These are phyloP conservation scores for Aureobasidium namibiae DNA, from an alignment of 2,329 filamentous ascomycete species.

Conservation along the genomic window DNA sequence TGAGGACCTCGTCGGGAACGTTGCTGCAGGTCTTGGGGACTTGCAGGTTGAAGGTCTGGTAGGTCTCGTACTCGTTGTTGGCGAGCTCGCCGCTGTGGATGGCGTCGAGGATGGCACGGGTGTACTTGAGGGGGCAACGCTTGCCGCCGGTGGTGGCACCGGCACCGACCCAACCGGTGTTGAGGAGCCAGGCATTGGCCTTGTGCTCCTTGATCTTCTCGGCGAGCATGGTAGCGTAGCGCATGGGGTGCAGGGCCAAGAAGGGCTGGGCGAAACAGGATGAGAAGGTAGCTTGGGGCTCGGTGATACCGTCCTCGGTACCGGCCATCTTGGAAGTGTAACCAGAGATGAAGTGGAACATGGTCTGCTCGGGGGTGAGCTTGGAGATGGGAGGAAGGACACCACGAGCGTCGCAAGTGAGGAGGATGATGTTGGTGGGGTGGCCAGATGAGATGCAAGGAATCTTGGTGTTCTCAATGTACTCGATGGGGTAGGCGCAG, in stretches of 20 bases:
- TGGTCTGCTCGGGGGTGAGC: constrained; percentile 87
- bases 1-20: constrained; percentile 86
- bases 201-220: constrained; percentile 96
- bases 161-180: constrained; percentile 95
- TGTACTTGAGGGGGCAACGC: constrained; percentile 96
- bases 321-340: constrained; percentile 99
- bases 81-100: constrained; percentile 96
- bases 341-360: constrained; percentile 99
- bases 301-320: constrained; percentile 92
- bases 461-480: constrained; percentile 98
- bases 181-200: constrained; percentile 95
- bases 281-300: constrained; percentile 97
- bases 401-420: constrained; percentile 95
- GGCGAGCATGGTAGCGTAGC: constrained; percentile 95
- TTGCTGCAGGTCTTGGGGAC: constrained; percentile 88
- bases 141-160: constrained; percentile 86
- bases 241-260: constrained; percentile 97
- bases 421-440: constrained; percentile 94
- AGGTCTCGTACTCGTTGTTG: constrained; percentile 86
- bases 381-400: constrained; percentile 97
- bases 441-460: constrained; percentile 82
- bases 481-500: constrained; percentile 97
- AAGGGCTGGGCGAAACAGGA: constrained; percentile 99
- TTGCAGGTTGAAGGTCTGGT: constrained; percentile 92
- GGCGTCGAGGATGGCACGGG: constrained; percentile 92